phyloP scores from a whole-genome alignment of 345 rosid genomes.

The Toxicodendron radicans region DNA sequence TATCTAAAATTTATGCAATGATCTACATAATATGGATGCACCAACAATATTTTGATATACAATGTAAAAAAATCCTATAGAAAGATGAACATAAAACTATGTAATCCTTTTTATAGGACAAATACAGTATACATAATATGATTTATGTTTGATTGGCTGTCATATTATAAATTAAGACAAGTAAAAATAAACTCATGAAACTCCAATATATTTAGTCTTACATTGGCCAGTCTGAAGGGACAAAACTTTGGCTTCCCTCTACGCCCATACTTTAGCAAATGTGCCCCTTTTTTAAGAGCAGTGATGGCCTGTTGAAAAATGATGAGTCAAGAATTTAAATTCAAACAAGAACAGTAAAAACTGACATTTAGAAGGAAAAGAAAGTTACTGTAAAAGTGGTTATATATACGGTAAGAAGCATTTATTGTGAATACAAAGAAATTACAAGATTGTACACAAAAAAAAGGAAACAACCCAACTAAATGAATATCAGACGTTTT shows the following conservation, averaged over 20 bases:
- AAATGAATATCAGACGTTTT: background rate
- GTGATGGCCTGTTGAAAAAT: constrained; percentile 61
- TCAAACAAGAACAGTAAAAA: constrained; percentile 5
- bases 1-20: background rate
- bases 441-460: background rate
- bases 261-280: constrained; percentile 75
- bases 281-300: constrained; percentile 75
- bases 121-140: background rate
- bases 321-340: constrained; percentile 2
- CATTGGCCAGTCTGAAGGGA: constrained; percentile 76
- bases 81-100: background rate
- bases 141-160: constrained; percentile 9
- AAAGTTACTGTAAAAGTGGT: background rate
- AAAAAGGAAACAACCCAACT: background rate
- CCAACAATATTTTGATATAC: background rate
- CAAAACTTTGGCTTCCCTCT: constrained; percentile 85
- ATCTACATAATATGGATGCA: constrained; percentile 4
- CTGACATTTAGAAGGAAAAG: background rate
- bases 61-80: background rate
- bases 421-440: background rate
- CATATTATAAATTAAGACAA: background rate
- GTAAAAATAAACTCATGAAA: background rate
- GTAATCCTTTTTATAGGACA: background rate
- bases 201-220: constrained; percentile 34
- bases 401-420: background rate